Evolutionary conservation across 108 stramenopile species (phyloP).

Genomic region (Mayamaea pseudoterrestris): DNA sequence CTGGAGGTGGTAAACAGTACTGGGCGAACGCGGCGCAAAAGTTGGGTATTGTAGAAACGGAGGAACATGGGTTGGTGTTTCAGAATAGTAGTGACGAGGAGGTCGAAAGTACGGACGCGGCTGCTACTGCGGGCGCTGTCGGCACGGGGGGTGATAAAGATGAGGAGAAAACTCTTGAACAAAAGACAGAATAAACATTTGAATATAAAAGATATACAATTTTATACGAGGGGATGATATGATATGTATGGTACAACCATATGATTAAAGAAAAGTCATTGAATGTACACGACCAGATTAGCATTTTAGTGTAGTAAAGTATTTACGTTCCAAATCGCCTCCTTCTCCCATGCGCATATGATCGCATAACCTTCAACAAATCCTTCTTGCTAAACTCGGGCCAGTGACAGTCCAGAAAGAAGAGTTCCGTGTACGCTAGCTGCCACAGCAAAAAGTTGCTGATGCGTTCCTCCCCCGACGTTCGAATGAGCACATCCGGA

Average conservation of each 20-base stretch:
- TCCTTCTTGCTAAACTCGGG: constrained; percentile 64
- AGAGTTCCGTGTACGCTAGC: constrained; percentile 71
- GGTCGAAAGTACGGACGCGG: too few relatives aligned
- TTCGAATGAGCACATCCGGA: constrained; percentile 77
- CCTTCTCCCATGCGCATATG: constrained; percentile 51
- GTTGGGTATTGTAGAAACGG: constrained; percentile 21
- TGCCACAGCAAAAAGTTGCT: constrained; percentile 88
- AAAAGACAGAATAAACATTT: background rate
- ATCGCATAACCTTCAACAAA: constrained; percentile 11
- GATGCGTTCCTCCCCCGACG: constrained; percentile 75
- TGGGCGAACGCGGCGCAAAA: constrained; percentile 46
- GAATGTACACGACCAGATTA: background rate
- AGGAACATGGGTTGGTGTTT: too few relatives aligned
- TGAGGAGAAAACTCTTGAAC: background rate
- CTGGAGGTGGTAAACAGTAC: constrained; percentile 68
- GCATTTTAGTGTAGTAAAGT: background rate
- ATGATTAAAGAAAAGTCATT: background rate
- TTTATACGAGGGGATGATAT: background rate
- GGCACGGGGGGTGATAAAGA: too few relatives aligned
- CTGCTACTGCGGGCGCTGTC: too few relatives aligned
- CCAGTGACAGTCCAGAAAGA: constrained; percentile 50
- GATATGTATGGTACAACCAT: background rate
- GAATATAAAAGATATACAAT: background rate
- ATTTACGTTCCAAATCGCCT: constrained; percentile 58
- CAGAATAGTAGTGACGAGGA: too few relatives aligned